A percentile compares a stretch with the other conserved stretches of the same genome.
phyloP scores from a whole-genome alignment of 106 monocot genomes.

The Acorus calamus region DNA sequence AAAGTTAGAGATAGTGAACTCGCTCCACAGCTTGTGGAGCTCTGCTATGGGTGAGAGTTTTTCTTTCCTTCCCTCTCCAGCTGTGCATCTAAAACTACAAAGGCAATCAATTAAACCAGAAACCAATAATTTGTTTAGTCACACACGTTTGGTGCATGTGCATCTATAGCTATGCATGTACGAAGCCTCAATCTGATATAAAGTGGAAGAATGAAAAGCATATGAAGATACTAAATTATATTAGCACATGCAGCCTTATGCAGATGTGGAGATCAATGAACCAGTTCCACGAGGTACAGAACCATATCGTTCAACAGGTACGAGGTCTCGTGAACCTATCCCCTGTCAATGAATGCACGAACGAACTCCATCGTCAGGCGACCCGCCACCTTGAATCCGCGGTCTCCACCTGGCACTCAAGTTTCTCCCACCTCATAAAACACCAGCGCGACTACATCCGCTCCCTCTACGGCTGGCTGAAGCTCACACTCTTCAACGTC shows the following conservation, averaged over 20 bases:
- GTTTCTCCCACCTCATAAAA: constrained; percentile 69
- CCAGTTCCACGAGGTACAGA: constrained; percentile 75
- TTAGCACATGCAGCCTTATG: constrained; percentile 34
- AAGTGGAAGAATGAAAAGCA: too few species aligned
- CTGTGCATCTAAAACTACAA: too few species aligned
- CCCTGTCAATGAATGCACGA: constrained; percentile 37
- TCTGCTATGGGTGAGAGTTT: constrained; percentile 64
- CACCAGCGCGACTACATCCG: constrained; percentile 68
- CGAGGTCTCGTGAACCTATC: constrained; percentile 59
- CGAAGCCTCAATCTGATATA: too few species aligned
- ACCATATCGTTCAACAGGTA: constrained; percentile 83
- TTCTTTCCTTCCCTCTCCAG: not conserved
- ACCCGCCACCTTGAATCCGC: constrained; percentile 83
- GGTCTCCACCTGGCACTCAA: constrained; percentile 65
- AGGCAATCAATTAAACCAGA: too few species aligned
- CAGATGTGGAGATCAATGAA: constrained; percentile 88
- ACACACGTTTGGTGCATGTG: not conserved
- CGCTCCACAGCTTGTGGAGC: constrained; percentile 71
- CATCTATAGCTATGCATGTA: not conserved
- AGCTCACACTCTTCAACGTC: constrained; percentile 55
- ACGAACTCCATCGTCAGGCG: constrained; percentile 69
- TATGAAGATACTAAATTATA: too few species aligned
- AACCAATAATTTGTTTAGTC: too few species aligned
- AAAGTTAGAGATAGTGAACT: constrained; percentile 82
- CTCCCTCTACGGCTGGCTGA: constrained; percentile 66